Evolutionary conservation across 768 basidiomycete genomes (phyloP), one percentile per base, ranked within the genome.

Genomic region (Leucocoprinus sp.): DNA sequence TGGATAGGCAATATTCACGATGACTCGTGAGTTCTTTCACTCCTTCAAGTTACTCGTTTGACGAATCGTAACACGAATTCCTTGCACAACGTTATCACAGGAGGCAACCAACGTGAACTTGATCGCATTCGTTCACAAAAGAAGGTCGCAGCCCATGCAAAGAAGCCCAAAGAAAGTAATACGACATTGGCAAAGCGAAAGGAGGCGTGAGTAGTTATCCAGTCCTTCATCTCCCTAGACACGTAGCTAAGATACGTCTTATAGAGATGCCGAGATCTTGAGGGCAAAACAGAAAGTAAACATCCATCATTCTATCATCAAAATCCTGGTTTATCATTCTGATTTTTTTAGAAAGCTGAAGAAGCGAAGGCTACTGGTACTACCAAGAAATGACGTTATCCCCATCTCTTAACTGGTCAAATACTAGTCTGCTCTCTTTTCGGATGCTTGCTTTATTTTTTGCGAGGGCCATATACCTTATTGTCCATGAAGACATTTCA

Each of bases 91-190:
- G 33, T 41, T 31, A n/a, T 5, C 15, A 27, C 55, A 89, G 87
- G 87, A 56, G 87, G 87, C 54, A 87, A 90, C 59, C 86, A 89
- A 61, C 76, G 87, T 42, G 87, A 90, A 5, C 71, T 65, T 62
- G 87, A 83, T 61, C 84, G 87, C 52, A 63, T 65, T 17, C 81
- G 78, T 59, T 79, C 83, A 11, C 78, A 79, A 67, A 90, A 90
- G 69, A 88, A 85, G 64, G 62, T 67, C 11, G 64, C 67, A 8
- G 64, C 67, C 5, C 44, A 52, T 11, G 64, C 63, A 42, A 82
- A 80, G 63, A 84, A 84, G 64, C 60, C 78, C 29, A 88, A 87
- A 64, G 84, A 87, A 62, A 84, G 82, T 55, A 78, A 73, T 8
- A 50, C 68, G 1, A 66, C 38, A 37, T 69, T 89, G 28, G 73